phyloP scores from a whole-genome alignment of 2,329 filamentous ascomycete species.

The Aspergillus udagawae region DNA sequence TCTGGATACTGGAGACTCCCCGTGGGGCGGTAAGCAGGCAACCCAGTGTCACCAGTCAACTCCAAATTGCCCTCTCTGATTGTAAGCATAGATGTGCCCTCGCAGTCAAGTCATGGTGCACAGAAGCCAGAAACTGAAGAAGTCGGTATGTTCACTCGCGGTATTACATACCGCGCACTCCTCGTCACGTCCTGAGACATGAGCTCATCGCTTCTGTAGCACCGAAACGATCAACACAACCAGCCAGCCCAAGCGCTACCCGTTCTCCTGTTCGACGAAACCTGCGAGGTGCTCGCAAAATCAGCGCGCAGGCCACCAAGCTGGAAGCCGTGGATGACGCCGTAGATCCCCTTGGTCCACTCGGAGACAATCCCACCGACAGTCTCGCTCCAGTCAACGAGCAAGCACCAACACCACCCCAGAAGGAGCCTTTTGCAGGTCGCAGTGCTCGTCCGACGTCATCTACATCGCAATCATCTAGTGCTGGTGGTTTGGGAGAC shows the following conservation, averaged over 20 bases:
- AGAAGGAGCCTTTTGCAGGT: slow-evolving; percentile 51
- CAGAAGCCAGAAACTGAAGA: slow-evolving; percentile 28
- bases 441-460: slow-evolving; percentile 36
- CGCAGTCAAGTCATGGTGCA: slow-evolving; percentile 31
- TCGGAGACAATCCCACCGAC: slow-evolving; percentile 46
- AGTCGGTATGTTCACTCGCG: slow-evolving; percentile 22
- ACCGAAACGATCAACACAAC: slow-evolving; percentile 29
- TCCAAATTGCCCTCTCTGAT: slow-evolving; percentile 21
- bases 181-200: slow-evolving; percentile 12
- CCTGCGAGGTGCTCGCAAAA: slow-evolving; percentile 52
- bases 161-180: slow-evolving; percentile 12
- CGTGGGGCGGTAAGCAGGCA: slow-evolving; percentile 46
- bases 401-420: slow-evolving; percentile 55
- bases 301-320: slow-evolving; percentile 58
- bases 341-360: slow-evolving; percentile 58
- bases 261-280: slow-evolving; percentile 48
- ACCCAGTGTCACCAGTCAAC: slow-evolving; percentile 18
- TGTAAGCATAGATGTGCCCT: slow-evolving; percentile 42
- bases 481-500: slow-evolving; percentile 54
- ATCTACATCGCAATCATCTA: slow-evolving; percentile 44
- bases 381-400: slow-evolving; percentile 41
- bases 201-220: slow-evolving; percentile 19
- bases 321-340: slow-evolving; percentile 61
- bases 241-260: slow-evolving; percentile 39
- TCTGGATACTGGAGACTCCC: slow-evolving; percentile 44